phyloP scores from a whole-genome alignment of 495 filamentous ascomycete genomes.

The Aspergillus sclerotiicarbonarius region DNA sequence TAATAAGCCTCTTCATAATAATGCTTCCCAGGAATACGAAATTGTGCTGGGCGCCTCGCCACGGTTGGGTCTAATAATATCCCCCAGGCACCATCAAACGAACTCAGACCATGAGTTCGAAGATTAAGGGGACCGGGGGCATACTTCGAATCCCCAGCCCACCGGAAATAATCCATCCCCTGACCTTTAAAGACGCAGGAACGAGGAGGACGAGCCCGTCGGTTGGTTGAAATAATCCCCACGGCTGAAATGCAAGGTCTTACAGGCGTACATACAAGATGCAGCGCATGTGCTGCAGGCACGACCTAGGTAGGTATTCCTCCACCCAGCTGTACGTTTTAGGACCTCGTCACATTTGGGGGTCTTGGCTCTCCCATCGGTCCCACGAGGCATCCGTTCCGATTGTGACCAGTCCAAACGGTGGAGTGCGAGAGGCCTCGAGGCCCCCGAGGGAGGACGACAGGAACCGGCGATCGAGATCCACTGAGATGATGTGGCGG shows the following conservation, averaged over 20 bases:
- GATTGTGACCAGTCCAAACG: conserved; percentile 22
- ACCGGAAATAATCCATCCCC: neutral
- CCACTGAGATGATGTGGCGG: conserved; percentile 17
- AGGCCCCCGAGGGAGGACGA: neutral
- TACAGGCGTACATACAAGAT: conserved; percentile 12
- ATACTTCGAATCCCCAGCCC: neutral
- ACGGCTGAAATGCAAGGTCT: conserved; percentile 18
- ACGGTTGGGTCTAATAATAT: conserved; percentile 1
- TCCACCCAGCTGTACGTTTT: conserved; percentile 11
- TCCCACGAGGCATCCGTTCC: conserved; percentile 19
- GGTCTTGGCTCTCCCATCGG: neutral
- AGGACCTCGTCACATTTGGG: conserved; percentile 15
- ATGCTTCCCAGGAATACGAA: neutral
- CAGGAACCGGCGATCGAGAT: conserved; percentile 11
- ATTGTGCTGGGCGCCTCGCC: neutral
- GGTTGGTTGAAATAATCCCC: conserved; percentile 3
- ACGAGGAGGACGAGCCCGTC: conserved; percentile 3
- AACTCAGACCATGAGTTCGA: conserved; percentile 6
- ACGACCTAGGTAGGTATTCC: conserved; percentile 3
- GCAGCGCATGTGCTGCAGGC: conserved; percentile 14
- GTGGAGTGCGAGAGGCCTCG: conserved; percentile 13
- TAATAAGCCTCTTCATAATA: neutral
- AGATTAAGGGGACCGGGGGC: neutral
- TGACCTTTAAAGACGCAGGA: conserved; percentile 3
- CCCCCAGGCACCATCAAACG: neutral